These are phyloP conservation scores for Parsonsia alboflavescens DNA, from an alignment of 257 asterid species.

Conservation along the genomic window DNA sequence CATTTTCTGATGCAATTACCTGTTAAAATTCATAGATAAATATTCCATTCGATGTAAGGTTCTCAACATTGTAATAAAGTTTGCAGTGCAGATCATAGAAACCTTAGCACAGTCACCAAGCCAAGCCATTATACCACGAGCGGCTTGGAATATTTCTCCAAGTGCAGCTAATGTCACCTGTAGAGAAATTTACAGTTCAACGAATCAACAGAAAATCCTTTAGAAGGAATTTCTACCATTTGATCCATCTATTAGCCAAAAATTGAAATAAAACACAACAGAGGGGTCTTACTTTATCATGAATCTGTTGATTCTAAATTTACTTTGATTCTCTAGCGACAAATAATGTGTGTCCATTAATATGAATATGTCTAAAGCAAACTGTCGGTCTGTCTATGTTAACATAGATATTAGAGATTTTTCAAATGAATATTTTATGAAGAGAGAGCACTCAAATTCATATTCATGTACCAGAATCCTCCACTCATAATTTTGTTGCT, in stretches of 20 bases:
- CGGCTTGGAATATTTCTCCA: slow-evolving; percentile 87
- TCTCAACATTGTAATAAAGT: not conserved
- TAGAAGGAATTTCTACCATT: not conserved
- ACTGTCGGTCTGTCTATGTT: no score
- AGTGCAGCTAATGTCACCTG: slow-evolving; percentile 90
- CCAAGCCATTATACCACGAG: slow-evolving; percentile 94
- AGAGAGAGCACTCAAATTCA: no score
- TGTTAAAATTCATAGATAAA: slow-evolving; percentile 27
- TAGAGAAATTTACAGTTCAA: slow-evolving; percentile 4
- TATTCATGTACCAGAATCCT: not conserved
- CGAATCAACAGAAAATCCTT: not conserved
- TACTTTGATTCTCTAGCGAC: no score
- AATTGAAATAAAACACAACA: no score
- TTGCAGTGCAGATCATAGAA: slow-evolving; percentile 14
- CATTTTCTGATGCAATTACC: slow-evolving; percentile 85
- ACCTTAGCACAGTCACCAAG: slow-evolving; percentile 99
- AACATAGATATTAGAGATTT: no score
- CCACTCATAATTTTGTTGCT: not conserved
- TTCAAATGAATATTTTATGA: no score
- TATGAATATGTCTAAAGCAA: no score
- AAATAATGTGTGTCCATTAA: no score
- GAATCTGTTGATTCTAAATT: no score
- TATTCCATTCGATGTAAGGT: not conserved
- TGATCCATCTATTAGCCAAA: no score
- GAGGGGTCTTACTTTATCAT: no score